Evolutionary conservation across 2,329 filamentous ascomycete species (phyloP).

Genomic region (Talaromyces funiculosus): DNA sequence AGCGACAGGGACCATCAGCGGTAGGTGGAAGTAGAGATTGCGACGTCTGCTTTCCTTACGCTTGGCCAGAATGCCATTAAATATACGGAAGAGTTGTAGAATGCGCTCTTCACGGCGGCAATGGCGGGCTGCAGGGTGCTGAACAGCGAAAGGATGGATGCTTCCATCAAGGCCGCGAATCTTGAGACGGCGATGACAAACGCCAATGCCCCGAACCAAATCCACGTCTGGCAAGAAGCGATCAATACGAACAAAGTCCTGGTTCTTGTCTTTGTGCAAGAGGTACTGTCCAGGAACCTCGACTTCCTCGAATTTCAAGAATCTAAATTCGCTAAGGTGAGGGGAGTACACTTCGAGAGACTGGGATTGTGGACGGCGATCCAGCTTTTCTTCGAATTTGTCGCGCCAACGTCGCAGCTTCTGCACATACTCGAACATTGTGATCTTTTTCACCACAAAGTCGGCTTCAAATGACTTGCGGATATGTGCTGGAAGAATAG

Average conservation of each 20-base stretch:
- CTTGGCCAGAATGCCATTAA: slow-evolving; percentile 85
- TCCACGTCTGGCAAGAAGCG: slow-evolving; percentile 94
- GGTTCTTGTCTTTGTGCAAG: slow-evolving; percentile 97
- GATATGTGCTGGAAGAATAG: slow-evolving; percentile 88
- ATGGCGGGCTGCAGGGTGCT: slow-evolving; percentile 88
- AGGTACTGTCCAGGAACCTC: slow-evolving; percentile 96
- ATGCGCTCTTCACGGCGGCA: slow-evolving; percentile 93
- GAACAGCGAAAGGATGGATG: slow-evolving; percentile 92
- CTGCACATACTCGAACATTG: slow-evolving; percentile 97
- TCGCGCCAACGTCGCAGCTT: slow-evolving; percentile 94
- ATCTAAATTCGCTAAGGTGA: slow-evolving; percentile 91
- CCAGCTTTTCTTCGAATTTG: slow-evolving; percentile 95
- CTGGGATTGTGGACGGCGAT: slow-evolving; percentile 67
- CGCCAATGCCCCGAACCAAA: slow-evolving; percentile 80
- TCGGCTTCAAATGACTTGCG: slow-evolving; percentile 96
- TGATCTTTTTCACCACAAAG: slow-evolving; percentile 91
- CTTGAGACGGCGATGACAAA: slow-evolving; percentile 86
- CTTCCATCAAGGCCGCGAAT: slow-evolving; percentile 97
- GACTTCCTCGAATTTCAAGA: slow-evolving; percentile 97
- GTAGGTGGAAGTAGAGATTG: slow-evolving; percentile 92
- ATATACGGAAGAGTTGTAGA: slow-evolving; percentile 90
- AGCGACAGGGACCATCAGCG: slow-evolving; percentile 89
- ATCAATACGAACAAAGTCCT: slow-evolving; percentile 96
- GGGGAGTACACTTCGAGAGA: slow-evolving; percentile 82
- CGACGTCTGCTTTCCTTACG: slow-evolving; percentile 92